Evolutionary conservation across 192 early-diverging fungal genomes (phyloP), one percentile per base, ranked within the genome.

Genomic region (Mortierella hygrophila): DNA sequence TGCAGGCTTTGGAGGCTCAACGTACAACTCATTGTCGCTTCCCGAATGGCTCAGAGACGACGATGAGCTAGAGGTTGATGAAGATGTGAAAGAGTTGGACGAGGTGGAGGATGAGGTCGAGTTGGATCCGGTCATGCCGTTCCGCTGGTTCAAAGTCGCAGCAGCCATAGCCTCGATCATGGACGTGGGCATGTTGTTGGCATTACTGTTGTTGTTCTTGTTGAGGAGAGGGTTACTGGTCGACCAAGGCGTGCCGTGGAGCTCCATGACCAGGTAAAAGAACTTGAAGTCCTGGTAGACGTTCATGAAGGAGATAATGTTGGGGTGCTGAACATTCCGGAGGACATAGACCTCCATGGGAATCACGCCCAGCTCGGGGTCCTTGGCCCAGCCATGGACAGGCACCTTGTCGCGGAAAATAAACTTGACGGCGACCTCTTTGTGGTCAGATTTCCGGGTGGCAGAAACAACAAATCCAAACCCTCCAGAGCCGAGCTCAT

Each of bases 381-480:
- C 93, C 3, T 84, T 78, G 49, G 91, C 88, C 93, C 93, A 94
- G 3, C 84, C 82, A 52, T 88, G 81, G 32, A 82, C 69, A 32
- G 92, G 91, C 37, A 94, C 90, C 78, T 91, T 91, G 41, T 90
- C 78, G 11, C 88, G 80, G 68, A 93, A 93, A 49, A 94, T 91
- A 72, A 94, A 92, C 73, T 94, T 94, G 87, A 94, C 93, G 68
- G 94, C 94, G 65, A 93, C 91, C 75, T 94, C 92, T 38, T 83
- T 87, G 38, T 92, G 70, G 75, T 90, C 89, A 16, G 52, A 70
- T 15, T 90, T 88, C 41, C 91, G 92, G 20, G 88, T 80, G 18
- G 92, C 93, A 32, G 91, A 90, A n/a, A 93, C 89, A 0, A 96
- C 95, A 84, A 96, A 95, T 6, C 95, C 95, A 81, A 94, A 95